Conservation (phyloP, 805 yeast genomes). For the Kodamaea nitidulidarum region DNA sequence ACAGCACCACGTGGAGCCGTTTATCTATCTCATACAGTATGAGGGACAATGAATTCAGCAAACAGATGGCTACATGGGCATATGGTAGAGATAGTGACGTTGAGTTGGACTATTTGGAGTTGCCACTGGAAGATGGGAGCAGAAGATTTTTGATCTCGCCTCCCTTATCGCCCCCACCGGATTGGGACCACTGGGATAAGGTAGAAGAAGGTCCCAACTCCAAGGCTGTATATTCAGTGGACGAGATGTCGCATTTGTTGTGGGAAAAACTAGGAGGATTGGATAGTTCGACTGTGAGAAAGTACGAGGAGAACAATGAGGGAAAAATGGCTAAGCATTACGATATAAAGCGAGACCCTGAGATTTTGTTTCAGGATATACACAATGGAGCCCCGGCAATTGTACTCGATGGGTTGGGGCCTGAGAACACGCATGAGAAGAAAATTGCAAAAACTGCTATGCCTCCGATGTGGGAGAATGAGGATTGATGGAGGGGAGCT, state of each 20-base stretch:
- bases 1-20: conserved; percentile 9
- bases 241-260: conserved; percentile 38
- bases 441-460: conserved; percentile 11
- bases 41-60: conserved; percentile 26
- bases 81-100: background rate
- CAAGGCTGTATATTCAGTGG: conserved; percentile 32
- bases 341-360: conserved; percentile 30
- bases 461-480: conserved; percentile 4
- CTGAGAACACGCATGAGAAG: background rate
- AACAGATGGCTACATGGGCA: conserved; percentile 7
- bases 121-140: conserved; percentile 37
- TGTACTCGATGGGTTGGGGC: conserved; percentile 29
- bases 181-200: conserved; percentile 41
- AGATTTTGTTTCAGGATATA: conserved; percentile 35
- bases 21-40: conserved; percentile 29
- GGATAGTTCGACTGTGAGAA: conserved; percentile 33
- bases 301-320: conserved; percentile 18
- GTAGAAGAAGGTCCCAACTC: conserved; percentile 40
- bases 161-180: conserved; percentile 42
- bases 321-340: conserved; percentile 4
- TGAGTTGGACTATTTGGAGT: conserved; percentile 30
- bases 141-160: conserved; percentile 42
- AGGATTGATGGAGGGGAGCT: no score
- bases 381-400: conserved; percentile 40
- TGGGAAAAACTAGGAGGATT: conserved; percentile 44